These are phyloP conservation scores for Blastocystis sp. DNA, from an alignment of 352 stramenopile genomes.

Conservation along the genomic window DNA sequence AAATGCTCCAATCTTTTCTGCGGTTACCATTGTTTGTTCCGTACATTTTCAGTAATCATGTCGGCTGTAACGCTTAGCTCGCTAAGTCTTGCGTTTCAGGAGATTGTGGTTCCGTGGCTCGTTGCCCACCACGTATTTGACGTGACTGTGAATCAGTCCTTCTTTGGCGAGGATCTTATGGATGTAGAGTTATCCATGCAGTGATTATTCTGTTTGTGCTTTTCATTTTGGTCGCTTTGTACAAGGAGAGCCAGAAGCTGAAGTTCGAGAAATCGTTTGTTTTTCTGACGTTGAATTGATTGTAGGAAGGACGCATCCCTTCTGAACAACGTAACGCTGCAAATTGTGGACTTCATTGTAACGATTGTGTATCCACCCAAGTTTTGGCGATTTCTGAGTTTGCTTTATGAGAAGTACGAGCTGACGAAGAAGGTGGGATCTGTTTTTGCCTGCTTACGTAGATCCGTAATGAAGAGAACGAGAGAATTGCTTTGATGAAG, in stretches of 20 bases:
- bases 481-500: constrained; percentile 28
- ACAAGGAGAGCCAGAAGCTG: constrained; percentile 41
- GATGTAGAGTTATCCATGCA: constrained; percentile 5
- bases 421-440: constrained; percentile 14
- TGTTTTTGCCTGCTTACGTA: background rate
- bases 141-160: constrained; percentile 39
- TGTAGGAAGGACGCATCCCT: constrained; percentile 33
- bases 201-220: background rate
- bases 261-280: constrained; percentile 54
- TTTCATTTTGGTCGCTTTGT: background rate
- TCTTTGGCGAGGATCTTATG: background rate
- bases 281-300: background rate
- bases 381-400: constrained; percentile 19
- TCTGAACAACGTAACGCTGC: background rate
- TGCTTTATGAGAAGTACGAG: constrained; percentile 23
- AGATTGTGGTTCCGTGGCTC: constrained; percentile 49
- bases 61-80: background rate
- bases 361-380: constrained; percentile 47
- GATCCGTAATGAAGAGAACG: constrained; percentile 16
- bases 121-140: constrained; percentile 47
- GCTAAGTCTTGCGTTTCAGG: constrained; percentile 16
- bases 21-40: background rate
- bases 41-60: background rate
- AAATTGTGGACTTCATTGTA: constrained; percentile 16
- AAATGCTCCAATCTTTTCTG: background rate